phyloP scores from a whole-genome alignment of 371 early-diverging fungal species.

The Mucor piriformis region DNA sequence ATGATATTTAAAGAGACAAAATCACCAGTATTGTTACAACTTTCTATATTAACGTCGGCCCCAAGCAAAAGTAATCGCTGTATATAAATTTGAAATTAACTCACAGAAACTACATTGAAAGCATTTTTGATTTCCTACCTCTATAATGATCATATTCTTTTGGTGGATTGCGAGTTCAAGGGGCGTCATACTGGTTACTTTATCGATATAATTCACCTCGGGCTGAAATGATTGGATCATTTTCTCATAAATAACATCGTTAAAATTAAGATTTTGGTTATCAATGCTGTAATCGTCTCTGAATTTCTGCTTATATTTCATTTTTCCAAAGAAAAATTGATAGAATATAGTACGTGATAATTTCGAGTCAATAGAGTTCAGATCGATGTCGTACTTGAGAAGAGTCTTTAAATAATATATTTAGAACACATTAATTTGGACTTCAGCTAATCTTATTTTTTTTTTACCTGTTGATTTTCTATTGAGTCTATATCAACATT shows the following conservation, averaged over 20 bases:
- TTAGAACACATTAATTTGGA: neutral
- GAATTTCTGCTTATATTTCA: neutral
- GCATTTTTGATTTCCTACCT: too few relatives aligned
- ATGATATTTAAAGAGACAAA: neutral
- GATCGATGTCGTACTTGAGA: conserved; percentile 36
- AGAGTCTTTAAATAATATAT: conserved; percentile 11
- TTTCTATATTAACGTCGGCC: conserved; percentile 46
- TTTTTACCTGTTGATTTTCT: conserved; percentile 28
- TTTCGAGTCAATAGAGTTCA: conserved; percentile 36
- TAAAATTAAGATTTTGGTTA: neutral
- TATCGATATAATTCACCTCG: conserved; percentile 41
- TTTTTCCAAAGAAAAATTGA: conserved; percentile 30
- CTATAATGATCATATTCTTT: conserved; percentile 29
- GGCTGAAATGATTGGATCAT: conserved; percentile 26
- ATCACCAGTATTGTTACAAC: conserved; percentile 13
- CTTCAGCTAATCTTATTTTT: too few relatives aligned
- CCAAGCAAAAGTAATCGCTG: conserved; percentile 40
- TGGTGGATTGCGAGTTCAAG: conserved; percentile 53
- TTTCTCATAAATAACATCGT: conserved; percentile 15
- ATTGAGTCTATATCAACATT: neutral
- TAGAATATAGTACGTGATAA: conserved; percentile 49
- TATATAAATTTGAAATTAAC: neutral
- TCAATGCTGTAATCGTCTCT: neutral
- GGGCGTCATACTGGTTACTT: conserved; percentile 49
- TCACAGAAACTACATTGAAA: too few relatives aligned